Evolutionary conservation across 208 protist species (phyloP), one percentile per base, ranked within the genome.

Genomic region (Trypanosoma grayi): DNA sequence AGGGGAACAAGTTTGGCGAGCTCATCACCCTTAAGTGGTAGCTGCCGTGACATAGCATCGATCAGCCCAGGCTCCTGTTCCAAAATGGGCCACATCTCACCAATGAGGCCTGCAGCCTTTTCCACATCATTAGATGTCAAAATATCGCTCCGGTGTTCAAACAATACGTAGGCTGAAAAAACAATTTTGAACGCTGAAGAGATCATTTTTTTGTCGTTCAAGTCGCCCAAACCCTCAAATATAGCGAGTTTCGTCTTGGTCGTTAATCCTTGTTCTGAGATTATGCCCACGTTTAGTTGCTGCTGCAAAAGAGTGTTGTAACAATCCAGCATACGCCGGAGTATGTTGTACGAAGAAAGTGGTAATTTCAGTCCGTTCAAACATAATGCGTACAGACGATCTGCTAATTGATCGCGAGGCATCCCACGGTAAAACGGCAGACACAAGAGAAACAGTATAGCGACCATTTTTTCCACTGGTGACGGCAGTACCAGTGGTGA

Each of bases 301-400:
- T 77, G 51, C 2, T 18, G 20, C 6, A 40, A 30, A n/a, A 95
- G 72, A 0, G 57, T 48, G 45, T 79, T 85, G 71, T 86, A 89
- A 27, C 71, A 77, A 31, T 85, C 69, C n/a, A 90, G 27, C 79
- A 95, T 83, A 20, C 77, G 68, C 2, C 75, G 72, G 24, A 90
- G 60, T 10, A 59, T 78, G 52, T 90, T 76, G 62, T 56, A 73
- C 30, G 68, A 74, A 7, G 66, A 41, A 16, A 78, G 55, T 14
- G 88, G 75, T 22, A 95, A 66, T 69, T 91, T 95, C n/a, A 95
- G 73, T 9, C 85, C 77, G 55, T 89, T 81, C 14, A 95, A 44
- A 60, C 80, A 88, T 2, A 95, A 50, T 13, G 78, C 80, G 28
- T 79, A 82, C 33, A 91, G 59, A 22, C 73, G 74, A 16, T 77